A percentile compares a stretch with the other conserved stretches of the same genome.
phyloP scores from a whole-genome alignment of 2,329 filamentous ascomycete species.

The Aurifilum marmelostoma region DNA sequence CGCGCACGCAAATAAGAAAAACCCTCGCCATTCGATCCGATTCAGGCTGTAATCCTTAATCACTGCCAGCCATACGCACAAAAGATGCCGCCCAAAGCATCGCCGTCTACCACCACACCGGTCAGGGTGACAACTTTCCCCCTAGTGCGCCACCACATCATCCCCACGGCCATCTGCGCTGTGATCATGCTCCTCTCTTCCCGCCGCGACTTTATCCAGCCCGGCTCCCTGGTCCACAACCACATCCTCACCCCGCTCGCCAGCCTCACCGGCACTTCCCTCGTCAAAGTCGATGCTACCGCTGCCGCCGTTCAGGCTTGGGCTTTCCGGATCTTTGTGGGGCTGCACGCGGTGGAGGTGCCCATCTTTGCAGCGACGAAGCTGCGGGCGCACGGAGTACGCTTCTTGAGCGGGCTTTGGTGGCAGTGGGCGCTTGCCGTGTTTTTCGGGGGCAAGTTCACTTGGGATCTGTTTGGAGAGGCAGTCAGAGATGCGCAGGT shows the following conservation, averaged over 20 bases:
- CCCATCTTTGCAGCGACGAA: conserved; percentile 22
- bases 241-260: conserved; percentile 13
- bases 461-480: conserved; percentile 21
- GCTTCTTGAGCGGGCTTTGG: conserved; percentile 21
- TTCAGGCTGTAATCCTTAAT: not conserved
- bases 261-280: not conserved
- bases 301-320: conserved; percentile 17
- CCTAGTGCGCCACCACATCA: conserved; percentile 12
- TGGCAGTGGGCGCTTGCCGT: conserved; percentile 20
- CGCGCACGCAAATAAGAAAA: not conserved
- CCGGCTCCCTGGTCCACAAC: conserved; percentile 20
- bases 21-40: not conserved
- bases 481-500: conserved; percentile 5
- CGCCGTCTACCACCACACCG: not conserved
- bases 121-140: conserved; percentile 26
- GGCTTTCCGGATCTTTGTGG: not conserved
- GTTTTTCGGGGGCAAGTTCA: not conserved
- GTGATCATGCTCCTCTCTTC: conserved; percentile 9
- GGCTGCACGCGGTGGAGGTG: conserved; percentile 17
- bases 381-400: conserved; percentile 25
- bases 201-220: conserved; percentile 20
- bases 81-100: conserved; percentile 6
- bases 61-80: not conserved
- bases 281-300: not conserved
- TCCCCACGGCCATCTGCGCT: conserved; percentile 6